These are phyloP conservation scores for Allium cepa DNA, from an alignment of 106 monocot species.

Conservation along the genomic window DNA sequence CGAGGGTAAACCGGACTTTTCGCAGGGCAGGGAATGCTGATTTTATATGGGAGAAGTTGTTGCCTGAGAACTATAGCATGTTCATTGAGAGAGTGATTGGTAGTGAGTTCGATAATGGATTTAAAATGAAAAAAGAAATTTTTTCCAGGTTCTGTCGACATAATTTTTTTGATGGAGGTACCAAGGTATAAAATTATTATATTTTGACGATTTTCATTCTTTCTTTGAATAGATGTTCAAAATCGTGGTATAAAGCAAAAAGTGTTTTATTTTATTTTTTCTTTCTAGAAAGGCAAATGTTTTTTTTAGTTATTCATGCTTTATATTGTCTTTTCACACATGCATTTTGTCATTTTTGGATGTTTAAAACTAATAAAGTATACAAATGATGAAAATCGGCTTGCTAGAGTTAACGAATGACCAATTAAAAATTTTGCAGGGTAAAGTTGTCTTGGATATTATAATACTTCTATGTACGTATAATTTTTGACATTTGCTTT, in stretches of 20 bases:
- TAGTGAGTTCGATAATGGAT: background rate
- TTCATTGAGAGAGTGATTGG: slow-evolving; percentile 28
- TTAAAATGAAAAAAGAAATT: slow-evolving; percentile 54
- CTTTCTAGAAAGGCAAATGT: background rate
- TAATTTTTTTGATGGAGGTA: slow-evolving; percentile 59
- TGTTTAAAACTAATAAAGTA: too few species aligned
- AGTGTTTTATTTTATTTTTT: background rate
- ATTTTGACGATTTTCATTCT: too few species aligned
- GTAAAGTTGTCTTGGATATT: too few species aligned
- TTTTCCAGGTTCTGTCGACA: slow-evolving; percentile 60
- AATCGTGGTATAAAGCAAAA: too few species aligned
- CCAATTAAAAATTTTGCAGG: too few species aligned
- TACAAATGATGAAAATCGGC: too few species aligned
- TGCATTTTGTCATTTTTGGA: too few species aligned
- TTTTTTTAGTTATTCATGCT: background rate
- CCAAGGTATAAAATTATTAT: slow-evolving; percentile 32
- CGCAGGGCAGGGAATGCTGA: slow-evolving; percentile 58
- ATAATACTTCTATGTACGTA: too few species aligned
- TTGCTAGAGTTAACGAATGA: too few species aligned
- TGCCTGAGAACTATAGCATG: slow-evolving; percentile 54
- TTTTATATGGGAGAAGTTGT: slow-evolving; percentile 62
- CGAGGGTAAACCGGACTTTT: slow-evolving; percentile 55
- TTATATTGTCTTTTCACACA: too few species aligned
- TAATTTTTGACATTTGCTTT: too few species aligned
- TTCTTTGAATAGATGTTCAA: too few species aligned